Evolutionary conservation across 208 protist genomes (phyloP), one percentile per base, ranked within the genome.

Genomic region (Acanthamoeba triangularis): DNA sequence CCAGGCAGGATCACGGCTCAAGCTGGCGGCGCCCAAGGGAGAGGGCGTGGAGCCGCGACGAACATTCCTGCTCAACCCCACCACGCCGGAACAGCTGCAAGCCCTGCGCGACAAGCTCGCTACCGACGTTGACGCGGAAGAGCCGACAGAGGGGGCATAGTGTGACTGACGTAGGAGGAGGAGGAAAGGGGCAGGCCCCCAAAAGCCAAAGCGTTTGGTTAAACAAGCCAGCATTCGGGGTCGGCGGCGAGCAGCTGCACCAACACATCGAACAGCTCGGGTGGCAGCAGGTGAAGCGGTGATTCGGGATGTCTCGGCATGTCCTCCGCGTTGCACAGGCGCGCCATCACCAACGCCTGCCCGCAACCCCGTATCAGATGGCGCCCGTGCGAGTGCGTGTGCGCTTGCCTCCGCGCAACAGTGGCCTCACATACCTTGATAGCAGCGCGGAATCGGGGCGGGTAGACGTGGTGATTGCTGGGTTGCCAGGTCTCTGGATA

Each of bases 61-160:
- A 3, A 90, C 84, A 14, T 69, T 72, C n/a, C 84, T 90, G 6
- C 84, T 61, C 59, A 90, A 90, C 54, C 84, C 84, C 25, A 90
- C 84, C 54, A 72, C 84, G 11, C 35, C 84, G 2, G 84, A 90
- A 37, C 28, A 90, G 33, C 28, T 47, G 1, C 28, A 65, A 37
- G 84, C 28, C 10, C 44, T 90, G 23, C 76, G 11, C 33, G 33
- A 74, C 11, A 74, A 37, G 67, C 25, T 74, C n/a, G 18, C 13
- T 16, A 23, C 18, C 59, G n/a, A n/a, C n/a, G n/a, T n/a, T n/a
- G n/a, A n/a, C n/a, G n/a, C n/a, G n/a, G n/a, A n/a, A n/a, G n/a
- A n/a, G n/a, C n/a, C n/a, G n/a, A n/a, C n/a, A n/a, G n/a, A n/a
- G n/a, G n/a, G n/a, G n/a, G n/a, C n/a, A n/a, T n/a, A n/a, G n/a